These are phyloP conservation scores for Populus euphratica DNA, from an alignment of 345 rosid species.

Conservation along the genomic window DNA sequence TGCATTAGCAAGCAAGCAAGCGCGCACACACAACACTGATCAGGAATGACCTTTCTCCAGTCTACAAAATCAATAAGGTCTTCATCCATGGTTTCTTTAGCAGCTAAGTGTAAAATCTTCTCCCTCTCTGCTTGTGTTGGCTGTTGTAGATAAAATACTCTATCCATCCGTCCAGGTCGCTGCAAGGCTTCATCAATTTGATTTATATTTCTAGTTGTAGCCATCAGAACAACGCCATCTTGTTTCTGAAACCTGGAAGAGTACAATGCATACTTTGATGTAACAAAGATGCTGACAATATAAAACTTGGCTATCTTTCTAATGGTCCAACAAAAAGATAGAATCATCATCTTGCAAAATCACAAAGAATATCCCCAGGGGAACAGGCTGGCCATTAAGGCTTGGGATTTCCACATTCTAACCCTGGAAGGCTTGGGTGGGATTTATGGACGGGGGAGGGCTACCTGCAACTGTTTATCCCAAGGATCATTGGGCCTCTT, in stretches of 20 bases:
- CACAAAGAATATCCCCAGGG: too few relatives aligned
- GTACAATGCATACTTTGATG: constrained; percentile 7
- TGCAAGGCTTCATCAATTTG: constrained; percentile 88
- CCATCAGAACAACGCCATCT: constrained; percentile 98
- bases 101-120: constrained; percentile 65
- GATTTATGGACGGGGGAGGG: too few relatives aligned
- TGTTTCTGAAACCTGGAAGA: constrained; percentile 85
- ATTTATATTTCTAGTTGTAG: constrained; percentile 82
- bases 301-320: background rate
- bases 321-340: background rate
- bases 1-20: background rate
- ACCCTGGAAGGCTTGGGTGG: too few relatives aligned
- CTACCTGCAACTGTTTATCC: too few relatives aligned
- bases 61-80: constrained; percentile 72
- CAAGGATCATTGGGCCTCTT: too few relatives aligned
- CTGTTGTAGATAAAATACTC: constrained; percentile 82
- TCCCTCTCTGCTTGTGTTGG: constrained; percentile 92
- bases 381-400: too few relatives aligned
- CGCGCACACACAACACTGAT: too few relatives aligned
- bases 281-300: background rate
- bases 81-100: constrained; percentile 83
- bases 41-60: constrained; percentile 71
- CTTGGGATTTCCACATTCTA: too few relatives aligned
- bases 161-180: constrained; percentile 97
- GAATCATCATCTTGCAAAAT: background rate